Evolutionary conservation across 805 yeast species (phyloP).

Genomic region (Yarrowia hollandica): DNA sequence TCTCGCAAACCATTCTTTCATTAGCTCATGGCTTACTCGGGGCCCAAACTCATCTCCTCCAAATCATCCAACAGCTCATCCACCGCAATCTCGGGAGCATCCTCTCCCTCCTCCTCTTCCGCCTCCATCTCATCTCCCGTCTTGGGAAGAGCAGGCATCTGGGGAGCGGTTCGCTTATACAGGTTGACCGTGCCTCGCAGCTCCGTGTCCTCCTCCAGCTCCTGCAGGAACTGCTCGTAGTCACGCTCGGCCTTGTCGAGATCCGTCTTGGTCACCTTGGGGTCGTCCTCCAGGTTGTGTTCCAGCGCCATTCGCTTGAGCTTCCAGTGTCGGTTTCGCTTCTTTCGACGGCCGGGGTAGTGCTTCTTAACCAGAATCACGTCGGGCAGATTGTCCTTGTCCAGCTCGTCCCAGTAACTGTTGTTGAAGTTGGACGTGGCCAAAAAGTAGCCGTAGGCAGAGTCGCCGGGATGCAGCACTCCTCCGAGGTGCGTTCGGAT

Average conservation of each 20-base stretch:
- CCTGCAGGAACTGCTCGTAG: conserved; percentile 93
- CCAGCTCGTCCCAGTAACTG: conserved; percentile 64
- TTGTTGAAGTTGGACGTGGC: conserved; percentile 81
- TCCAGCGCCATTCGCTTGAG: conserved; percentile 96
- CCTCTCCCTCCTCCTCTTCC: conserved; percentile 49
- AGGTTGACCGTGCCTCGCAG: conserved; percentile 86
- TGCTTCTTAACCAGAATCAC: conserved; percentile 85
- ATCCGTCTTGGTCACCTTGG: conserved; percentile 58
- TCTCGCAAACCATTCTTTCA: too few relatives aligned
- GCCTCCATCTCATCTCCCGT: conserved; percentile 35
- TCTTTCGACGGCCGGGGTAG: conserved; percentile 73
- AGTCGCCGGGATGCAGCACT: conserved; percentile 89
- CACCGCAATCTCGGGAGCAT: conserved; percentile 82
- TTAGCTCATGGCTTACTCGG: neutral
- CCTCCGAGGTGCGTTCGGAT: conserved; percentile 88
- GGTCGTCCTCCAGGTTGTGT: conserved; percentile 61
- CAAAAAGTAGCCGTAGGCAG: conserved; percentile 82
- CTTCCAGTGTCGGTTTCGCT: conserved; percentile 85
- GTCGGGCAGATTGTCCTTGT: conserved; percentile 62
- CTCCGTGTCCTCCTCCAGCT: conserved; percentile 95
- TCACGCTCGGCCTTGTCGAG: conserved; percentile 91
- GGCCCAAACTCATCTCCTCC: conserved; percentile 81
- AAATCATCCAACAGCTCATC: conserved; percentile 93
- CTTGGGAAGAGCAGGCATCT: conserved; percentile 33
- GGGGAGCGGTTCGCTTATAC: conserved; percentile 61